These are phyloP conservation scores for Fusarium sp. DNA, from an alignment of 2,329 filamentous ascomycete genomes.

Conservation along the genomic window DNA sequence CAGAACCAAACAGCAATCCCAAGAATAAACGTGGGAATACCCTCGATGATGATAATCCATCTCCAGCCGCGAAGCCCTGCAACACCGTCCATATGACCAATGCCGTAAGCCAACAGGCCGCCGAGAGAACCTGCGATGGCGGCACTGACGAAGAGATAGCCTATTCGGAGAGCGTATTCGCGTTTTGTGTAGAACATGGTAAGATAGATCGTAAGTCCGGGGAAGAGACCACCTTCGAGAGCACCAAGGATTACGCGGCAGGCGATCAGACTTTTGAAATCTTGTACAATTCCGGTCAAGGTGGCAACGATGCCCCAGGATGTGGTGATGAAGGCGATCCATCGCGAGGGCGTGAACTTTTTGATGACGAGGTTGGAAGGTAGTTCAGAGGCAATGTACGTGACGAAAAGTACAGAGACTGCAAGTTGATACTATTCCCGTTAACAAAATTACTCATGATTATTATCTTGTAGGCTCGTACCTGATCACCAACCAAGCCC, in stretches of 20 bases:
- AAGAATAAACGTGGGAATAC: constrained; percentile 53
- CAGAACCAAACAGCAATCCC: constrained; percentile 48
- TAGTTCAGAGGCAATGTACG: constrained; percentile 56
- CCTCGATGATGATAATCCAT: constrained; percentile 71
- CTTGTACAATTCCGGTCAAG: constrained; percentile 60
- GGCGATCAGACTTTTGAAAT: constrained; percentile 50
- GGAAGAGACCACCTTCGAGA: constrained; percentile 62
- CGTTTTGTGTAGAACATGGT: constrained; percentile 48
- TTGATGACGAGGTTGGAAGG: constrained; percentile 59
- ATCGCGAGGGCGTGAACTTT: constrained; percentile 53
- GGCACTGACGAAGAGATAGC: constrained; percentile 46
- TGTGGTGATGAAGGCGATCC: constrained; percentile 43
- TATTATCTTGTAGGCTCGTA: not conserved
- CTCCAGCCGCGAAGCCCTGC: constrained; percentile 54
- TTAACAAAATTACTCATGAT: accelerated
- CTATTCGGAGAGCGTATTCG: constrained; percentile 45
- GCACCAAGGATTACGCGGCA: constrained; percentile 60
- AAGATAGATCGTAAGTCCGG: constrained; percentile 51
- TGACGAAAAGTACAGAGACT: constrained; percentile 52
- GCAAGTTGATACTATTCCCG: constrained; percentile 63
- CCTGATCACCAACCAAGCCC: constrained; percentile 61
- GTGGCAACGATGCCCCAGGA: constrained; percentile 62
- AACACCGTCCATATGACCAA: constrained; percentile 52
- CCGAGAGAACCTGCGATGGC: constrained; percentile 46
- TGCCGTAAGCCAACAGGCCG: constrained; percentile 48